A percentile compares a stretch with the other conserved stretches of the same genome.
Evolutionary conservation across 192 early-diverging fungal species (phyloP).

Genomic region (Irineochytrium annulatum): DNA sequence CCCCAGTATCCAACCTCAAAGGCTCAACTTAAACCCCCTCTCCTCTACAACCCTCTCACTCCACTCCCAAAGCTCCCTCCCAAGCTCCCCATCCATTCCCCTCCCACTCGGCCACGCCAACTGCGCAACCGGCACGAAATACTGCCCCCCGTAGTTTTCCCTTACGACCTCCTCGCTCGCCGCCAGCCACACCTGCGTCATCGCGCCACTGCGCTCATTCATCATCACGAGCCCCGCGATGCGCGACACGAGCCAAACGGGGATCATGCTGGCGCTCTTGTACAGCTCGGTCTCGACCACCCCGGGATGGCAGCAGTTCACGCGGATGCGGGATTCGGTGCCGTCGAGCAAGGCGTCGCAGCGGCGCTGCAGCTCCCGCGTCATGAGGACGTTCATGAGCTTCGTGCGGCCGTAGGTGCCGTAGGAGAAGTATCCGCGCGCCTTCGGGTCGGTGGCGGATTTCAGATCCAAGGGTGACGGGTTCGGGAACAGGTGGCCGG

Average conservation of each 20-base stretch:
- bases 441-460: too few species aligned
- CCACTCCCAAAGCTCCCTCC: neutral
- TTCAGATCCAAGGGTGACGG: too few species aligned
- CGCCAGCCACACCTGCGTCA: conserved; percentile 10
- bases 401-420: conserved; percentile 38
- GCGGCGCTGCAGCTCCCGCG: conserved; percentile 10
- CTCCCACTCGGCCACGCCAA: conserved; percentile 1
- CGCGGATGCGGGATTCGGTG: too few species aligned
- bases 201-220: neutral
- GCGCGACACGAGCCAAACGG: neutral
- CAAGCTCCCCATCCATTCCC: neutral
- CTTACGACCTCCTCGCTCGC: conserved; percentile 27
- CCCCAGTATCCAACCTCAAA: too few species aligned
- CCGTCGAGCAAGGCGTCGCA: too few species aligned
- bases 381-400: conserved; percentile 44
- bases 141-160: conserved; percentile 24
- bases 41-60: conserved; percentile 11
- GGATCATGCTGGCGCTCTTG: neutral
- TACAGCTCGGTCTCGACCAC: conserved; percentile 50
- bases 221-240: neutral
- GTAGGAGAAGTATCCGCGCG: neutral
- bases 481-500: neutral
- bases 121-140: conserved; percentile 36
- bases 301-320: conserved; percentile 47
- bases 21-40: conserved; percentile 11